A percentile compares a stretch with the other conserved stretches of the same genome.
These are phyloP conservation scores for Stemphylium vesicarium DNA, from an alignment of 2,329 filamentous ascomycete genomes.

Conservation along the genomic window DNA sequence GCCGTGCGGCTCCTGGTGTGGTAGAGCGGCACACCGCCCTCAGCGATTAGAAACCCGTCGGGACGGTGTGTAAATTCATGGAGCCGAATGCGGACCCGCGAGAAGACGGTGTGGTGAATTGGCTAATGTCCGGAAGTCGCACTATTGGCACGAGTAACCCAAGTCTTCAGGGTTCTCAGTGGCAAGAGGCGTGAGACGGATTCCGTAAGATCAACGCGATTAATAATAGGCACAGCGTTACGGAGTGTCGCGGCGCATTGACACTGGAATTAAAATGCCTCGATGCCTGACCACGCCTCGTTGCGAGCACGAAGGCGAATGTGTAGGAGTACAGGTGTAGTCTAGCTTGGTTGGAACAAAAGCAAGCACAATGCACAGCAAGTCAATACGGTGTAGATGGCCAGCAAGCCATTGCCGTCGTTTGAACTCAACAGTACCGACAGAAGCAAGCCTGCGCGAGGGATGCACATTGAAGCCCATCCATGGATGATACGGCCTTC, in stretches of 20 bases:
- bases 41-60: constrained; percentile 8
- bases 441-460: constrained; percentile 5
- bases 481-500: constrained; percentile 4
- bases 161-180: constrained; percentile 5
- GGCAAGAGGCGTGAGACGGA: constrained; percentile 11
- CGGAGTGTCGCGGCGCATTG: constrained; percentile 18
- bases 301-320: constrained; percentile 1
- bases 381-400: not conserved
- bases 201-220: constrained; percentile 21
- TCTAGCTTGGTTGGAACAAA: not conserved
- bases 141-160: constrained; percentile 1
- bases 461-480: constrained; percentile 7
- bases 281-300: constrained; percentile 20
- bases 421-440: constrained; percentile 1
- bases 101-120: constrained; percentile 7
- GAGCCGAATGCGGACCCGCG: constrained; percentile 14
- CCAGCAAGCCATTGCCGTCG: not conserved
- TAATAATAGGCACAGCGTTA: constrained; percentile 22
- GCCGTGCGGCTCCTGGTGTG: constrained; percentile 5
- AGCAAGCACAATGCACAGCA: not conserved
- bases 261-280: constrained; percentile 24
- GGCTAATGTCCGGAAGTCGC: constrained; percentile 9
- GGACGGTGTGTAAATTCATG: constrained; percentile 6
- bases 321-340: not conserved
- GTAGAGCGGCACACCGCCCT: constrained; percentile 11